phyloP scores from a whole-genome alignment of 805 yeast genomes.

The Lachancea waltii region DNA sequence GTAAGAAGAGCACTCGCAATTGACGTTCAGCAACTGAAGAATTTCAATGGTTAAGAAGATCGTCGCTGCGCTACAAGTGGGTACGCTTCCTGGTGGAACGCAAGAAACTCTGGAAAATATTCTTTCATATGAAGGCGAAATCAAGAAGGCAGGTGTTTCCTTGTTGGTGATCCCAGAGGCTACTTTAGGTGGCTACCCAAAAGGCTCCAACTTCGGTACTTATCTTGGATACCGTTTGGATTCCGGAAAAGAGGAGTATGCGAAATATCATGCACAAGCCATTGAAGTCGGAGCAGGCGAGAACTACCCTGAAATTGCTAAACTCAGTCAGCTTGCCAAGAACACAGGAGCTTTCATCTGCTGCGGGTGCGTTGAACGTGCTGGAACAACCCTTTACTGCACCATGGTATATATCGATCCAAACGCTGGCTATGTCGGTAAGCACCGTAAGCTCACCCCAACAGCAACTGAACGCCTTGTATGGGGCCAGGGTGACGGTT shows the following conservation, averaged over 20 bases:
- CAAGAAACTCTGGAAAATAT: conserved; percentile 35
- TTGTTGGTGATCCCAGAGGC: conserved; percentile 43
- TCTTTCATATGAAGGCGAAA: conserved; percentile 34
- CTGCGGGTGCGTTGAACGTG: conserved; percentile 38
- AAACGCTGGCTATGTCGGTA: conserved; percentile 33
- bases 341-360: conserved; percentile 34
- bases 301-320: conserved; percentile 28
- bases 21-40: too few species aligned
- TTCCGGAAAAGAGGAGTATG: conserved; percentile 37
- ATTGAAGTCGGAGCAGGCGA: conserved; percentile 33
- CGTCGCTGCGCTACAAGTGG: conserved; percentile 42
- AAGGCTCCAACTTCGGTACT: conserved; percentile 39
- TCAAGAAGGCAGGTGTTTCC: conserved; percentile 30
- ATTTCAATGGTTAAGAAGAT: conserved; percentile 25
- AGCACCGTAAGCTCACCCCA: conserved; percentile 41
- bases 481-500: conserved; percentile 45
- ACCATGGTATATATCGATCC: conserved; percentile 38
- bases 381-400: conserved; percentile 37
- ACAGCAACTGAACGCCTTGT: conserved; percentile 40
- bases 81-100: conserved; percentile 36
- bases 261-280: conserved; percentile 33
- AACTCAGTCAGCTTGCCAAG: conserved; percentile 31
- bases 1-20: too few species aligned
- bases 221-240: conserved; percentile 38
- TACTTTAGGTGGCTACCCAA: conserved; percentile 42